phyloP scores from a whole-genome alignment of 2,329 filamentous ascomycete species.

The Tolypocladium tundrense region DNA sequence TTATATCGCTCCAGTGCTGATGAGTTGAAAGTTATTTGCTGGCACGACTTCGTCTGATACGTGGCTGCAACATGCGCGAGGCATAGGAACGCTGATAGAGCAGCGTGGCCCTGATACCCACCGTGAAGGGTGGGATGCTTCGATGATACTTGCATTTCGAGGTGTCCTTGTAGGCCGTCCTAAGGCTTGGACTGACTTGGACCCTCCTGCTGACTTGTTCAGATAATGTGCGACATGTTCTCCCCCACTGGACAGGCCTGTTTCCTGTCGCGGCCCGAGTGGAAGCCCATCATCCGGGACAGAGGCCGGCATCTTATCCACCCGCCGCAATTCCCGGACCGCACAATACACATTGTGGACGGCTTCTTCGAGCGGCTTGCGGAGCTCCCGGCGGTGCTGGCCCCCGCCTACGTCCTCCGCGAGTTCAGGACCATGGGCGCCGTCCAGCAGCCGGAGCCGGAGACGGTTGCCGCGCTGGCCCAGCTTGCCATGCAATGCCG shows the following conservation, averaged over 20 bases:
- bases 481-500: conserved; percentile 16
- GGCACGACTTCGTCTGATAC: conserved; percentile 24
- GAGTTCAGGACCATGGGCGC: conserved; percentile 11
- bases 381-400: conserved; percentile 22
- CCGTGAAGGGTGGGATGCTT: conserved; percentile 22
- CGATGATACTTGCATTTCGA: conserved; percentile 26
- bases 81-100: conserved; percentile 26
- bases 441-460: conserved; percentile 13
- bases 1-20: conserved; percentile 6
- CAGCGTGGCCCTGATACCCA: conserved; percentile 26
- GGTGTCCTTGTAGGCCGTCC: conserved; percentile 16
- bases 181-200: too few species aligned
- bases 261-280: conserved; percentile 24
- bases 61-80: conserved; percentile 29
- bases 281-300: conserved; percentile 22
- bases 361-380: conserved; percentile 22
- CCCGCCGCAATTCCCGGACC: conserved; percentile 9
- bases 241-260: conserved; percentile 21
- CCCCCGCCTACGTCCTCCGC: conserved; percentile 20
- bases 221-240: conserved; percentile 30
- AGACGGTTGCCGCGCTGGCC: conserved; percentile 17
- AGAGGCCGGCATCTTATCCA: conserved; percentile 15
- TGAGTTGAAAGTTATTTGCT: conserved; percentile 25
- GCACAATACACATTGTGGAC: conserved; percentile 17
- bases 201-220: not conserved